These are phyloP conservation scores for Mesotaenium endlicherianum DNA, from an alignment of 139 green algal genomes.

Conservation along the genomic window DNA sequence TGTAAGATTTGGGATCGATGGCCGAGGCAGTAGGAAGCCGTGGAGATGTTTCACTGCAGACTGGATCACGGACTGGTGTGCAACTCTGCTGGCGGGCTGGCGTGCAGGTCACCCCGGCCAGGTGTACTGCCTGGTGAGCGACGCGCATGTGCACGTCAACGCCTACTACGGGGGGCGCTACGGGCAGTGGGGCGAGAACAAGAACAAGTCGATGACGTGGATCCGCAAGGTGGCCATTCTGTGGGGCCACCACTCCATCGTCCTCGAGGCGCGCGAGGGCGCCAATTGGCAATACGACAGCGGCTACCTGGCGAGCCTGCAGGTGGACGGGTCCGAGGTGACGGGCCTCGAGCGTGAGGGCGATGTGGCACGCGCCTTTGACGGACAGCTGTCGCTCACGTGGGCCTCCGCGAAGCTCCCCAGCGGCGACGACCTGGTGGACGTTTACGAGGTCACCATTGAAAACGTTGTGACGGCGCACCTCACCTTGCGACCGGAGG, in stretches of 20 bases:
- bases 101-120: too few relatives aligned
- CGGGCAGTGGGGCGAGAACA: not conserved
- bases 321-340: not conserved
- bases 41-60: too few relatives aligned
- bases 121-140: too few relatives aligned
- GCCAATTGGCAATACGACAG: not conserved
- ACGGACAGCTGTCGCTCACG: not conserved
- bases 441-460: not conserved
- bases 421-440: not conserved
- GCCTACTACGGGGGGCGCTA: not conserved
- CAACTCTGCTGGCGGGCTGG: too few relatives aligned
- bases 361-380: not conserved
- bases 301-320: slow-evolving; percentile 7
- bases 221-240: not conserved
- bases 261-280: not conserved
- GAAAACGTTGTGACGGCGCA: not conserved
- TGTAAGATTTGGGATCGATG: too few relatives aligned
- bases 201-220: too few relatives aligned
- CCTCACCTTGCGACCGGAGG: not conserved
- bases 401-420: not conserved
- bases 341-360: not conserved
- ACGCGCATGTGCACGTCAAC: too few relatives aligned
- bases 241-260: slow-evolving; percentile 11
- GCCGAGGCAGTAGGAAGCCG: too few relatives aligned
- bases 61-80: too few relatives aligned